Percentiles rank a stretch among this genome's conserved stretches.
These are phyloP conservation scores for Trichophaea hybrida DNA, from an alignment of 2,329 filamentous ascomycete genomes.

Conservation along the genomic window DNA sequence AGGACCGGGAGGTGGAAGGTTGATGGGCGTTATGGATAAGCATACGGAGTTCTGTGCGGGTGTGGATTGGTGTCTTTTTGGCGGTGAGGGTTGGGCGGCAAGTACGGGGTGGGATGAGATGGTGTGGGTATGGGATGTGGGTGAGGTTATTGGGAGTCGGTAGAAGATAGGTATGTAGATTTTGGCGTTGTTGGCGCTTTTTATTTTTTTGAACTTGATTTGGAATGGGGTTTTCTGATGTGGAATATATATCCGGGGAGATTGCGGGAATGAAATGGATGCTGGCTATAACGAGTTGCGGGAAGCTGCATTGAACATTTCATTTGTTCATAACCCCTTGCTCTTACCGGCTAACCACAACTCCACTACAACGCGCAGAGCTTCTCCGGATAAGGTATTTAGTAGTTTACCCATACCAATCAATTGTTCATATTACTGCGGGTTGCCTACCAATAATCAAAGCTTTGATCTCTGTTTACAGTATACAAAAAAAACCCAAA, in stretches of 20 bases:
- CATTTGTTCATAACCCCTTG: too few species aligned
- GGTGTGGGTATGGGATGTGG: constrained; percentile 83
- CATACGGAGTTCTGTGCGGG: constrained; percentile 96
- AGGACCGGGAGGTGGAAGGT: constrained; percentile 42
- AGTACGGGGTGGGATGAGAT: constrained; percentile 90
- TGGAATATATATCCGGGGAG: not conserved
- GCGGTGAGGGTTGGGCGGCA: constrained; percentile 86
- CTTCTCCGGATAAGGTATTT: too few species aligned
- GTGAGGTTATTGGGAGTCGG: constrained; percentile 41
- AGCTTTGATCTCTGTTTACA: too few species aligned
- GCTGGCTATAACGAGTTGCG: too few species aligned
- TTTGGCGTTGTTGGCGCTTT: not conserved
- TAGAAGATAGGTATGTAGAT: not conserved
- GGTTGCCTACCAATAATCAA: too few species aligned
- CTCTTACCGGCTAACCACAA: too few species aligned
- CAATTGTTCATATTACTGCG: too few species aligned
- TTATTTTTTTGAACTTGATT: not conserved
- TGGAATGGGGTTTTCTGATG: not conserved
- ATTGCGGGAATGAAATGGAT: too few species aligned
- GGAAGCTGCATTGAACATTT: too few species aligned
- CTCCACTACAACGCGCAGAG: too few species aligned
- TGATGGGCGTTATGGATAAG: constrained; percentile 74
- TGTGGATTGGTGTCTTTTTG: constrained; percentile 96
- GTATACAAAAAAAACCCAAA: too few species aligned
- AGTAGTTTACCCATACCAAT: too few species aligned